Evolutionary conservation across 306 rosid species (phyloP), one percentile per base, ranked within the genome.

Genomic region (Trifolium pratense): DNA sequence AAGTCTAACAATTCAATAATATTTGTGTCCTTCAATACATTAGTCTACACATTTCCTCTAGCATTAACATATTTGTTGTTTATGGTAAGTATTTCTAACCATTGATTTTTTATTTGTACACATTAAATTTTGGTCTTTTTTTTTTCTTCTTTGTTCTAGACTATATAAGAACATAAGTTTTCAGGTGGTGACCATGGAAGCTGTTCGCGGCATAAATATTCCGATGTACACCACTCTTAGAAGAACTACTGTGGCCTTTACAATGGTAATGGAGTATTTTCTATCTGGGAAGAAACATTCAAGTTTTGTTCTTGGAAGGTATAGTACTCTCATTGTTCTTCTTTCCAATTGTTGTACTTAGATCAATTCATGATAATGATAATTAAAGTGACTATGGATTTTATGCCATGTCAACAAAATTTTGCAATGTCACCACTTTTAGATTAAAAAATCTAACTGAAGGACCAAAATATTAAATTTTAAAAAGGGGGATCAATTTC

Each of bases 221-320:
- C 96, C 96, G 0, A 90, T 88, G 91, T 88, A 90, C 68, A 86
- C 93, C 34, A 86, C 93, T 32, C 96, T 90, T 6, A 81, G 96
- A 76, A 81, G 93, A 74, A 88, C 93, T 6, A 84, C 80, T 0
- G 83, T 90, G 56, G 93, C 87, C 55, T 88, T 88, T 72, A 88
- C 96, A 12, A 83, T 88, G 96, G 23, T 84, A 13, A 77, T 82
- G 76, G 93, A 90, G 83, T 83, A 86, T 76, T n/a, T 88, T 74
- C 48, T 88, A 26, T 82, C 83, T 5, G 86, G 90, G 20, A 70
- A 76, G 71, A 86, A 29, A 42, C 91, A 90, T 76, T 86, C 96
- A 32, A 75, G 40, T 68, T 71, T 56, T 56, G 91, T 85, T 76
- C 49, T 90, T 61, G 80, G 80, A 84, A 83, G 96, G 96, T 88